These are phyloP conservation scores for Solanum stenotomum DNA, from an alignment of 257 asterid species.

Conservation along the genomic window DNA sequence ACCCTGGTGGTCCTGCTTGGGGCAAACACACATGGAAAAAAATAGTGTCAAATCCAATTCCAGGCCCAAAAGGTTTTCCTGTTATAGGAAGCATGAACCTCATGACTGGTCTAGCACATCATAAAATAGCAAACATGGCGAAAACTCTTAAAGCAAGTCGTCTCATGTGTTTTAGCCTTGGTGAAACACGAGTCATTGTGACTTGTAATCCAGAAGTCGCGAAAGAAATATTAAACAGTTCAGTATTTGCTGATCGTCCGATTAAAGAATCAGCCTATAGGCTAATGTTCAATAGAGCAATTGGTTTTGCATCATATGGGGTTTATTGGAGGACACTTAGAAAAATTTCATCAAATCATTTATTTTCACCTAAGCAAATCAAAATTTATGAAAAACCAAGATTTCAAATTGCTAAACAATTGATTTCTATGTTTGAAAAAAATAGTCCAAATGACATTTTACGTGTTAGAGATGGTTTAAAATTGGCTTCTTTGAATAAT, in stretches of 20 bases:
- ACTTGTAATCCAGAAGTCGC: slow-evolving; percentile 63
- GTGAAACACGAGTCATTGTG: slow-evolving; percentile 55
- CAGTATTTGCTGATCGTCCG: slow-evolving; percentile 65
- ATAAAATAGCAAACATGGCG: slow-evolving; percentile 52
- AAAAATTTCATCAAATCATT: slow-evolving; percentile 47
- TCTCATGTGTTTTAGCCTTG: slow-evolving; percentile 72
- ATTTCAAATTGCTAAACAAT: slow-evolving; percentile 29
- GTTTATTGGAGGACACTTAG: slow-evolving; percentile 65
- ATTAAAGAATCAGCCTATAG: slow-evolving; percentile 58
- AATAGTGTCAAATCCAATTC: slow-evolving; percentile 25
- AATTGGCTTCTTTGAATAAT: slow-evolving; percentile 55
- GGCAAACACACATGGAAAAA: slow-evolving; percentile 31
- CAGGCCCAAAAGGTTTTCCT: slow-evolving; percentile 72
- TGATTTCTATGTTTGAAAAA: slow-evolving; percentile 12
- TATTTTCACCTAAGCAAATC: slow-evolving; percentile 59
- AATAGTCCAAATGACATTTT: not conserved
- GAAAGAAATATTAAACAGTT: slow-evolving; percentile 40
- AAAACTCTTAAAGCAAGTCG: slow-evolving; percentile 33
- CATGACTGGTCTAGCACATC: slow-evolving; percentile 75
- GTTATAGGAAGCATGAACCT: slow-evolving; percentile 67
- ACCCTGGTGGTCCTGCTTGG: slow-evolving; percentile 90
- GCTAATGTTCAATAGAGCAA: slow-evolving; percentile 69
- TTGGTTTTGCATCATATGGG: slow-evolving; percentile 84
- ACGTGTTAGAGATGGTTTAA: slow-evolving; percentile 48
- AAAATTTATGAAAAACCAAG: slow-evolving; percentile 42